Conservation (phyloP, 2,329 filamentous ascomycete genomes). For the Paraphoma chrysanthemicola region DNA sequence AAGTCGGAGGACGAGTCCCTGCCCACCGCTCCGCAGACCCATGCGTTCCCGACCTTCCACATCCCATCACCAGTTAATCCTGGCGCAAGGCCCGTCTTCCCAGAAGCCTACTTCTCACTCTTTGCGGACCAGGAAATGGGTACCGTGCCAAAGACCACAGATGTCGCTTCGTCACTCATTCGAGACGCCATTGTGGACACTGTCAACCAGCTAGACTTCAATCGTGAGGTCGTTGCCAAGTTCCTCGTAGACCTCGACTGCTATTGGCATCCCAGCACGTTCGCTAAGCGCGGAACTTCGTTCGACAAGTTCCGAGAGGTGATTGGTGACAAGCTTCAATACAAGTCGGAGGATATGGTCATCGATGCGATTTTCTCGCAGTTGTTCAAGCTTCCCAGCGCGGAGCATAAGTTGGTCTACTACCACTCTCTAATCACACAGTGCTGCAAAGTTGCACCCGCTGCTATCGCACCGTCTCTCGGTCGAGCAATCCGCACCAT, state of each 20-base stretch:
- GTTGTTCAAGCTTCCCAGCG: slow-evolving; percentile 82
- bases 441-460: slow-evolving; percentile 92
- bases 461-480: slow-evolving; percentile 92
- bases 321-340: slow-evolving; percentile 74
- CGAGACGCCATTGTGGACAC: slow-evolving; percentile 89
- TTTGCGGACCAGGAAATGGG: slow-evolving; percentile 86
- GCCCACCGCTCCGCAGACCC: slow-evolving; percentile 63
- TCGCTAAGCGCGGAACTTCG: slow-evolving; percentile 89
- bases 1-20: slow-evolving; percentile 55
- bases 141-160: slow-evolving; percentile 79
- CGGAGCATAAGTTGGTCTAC: slow-evolving; percentile 94
- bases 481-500: slow-evolving; percentile 91
- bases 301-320: slow-evolving; percentile 83
- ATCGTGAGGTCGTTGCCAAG: slow-evolving; percentile 83
- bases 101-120: slow-evolving; percentile 92
- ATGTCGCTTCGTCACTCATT: slow-evolving; percentile 81
- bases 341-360: slow-evolving; percentile 97
- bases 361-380: slow-evolving; percentile 99
- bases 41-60: slow-evolving; percentile 76
- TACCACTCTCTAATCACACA: slow-evolving; percentile 96
- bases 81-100: slow-evolving; percentile 80
- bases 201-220: slow-evolving; percentile 93
- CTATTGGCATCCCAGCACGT: slow-evolving; percentile 88
- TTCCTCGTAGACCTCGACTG: slow-evolving; percentile 94
- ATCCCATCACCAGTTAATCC: slow-evolving; percentile 78